Percentiles rank a stretch among this genome's conserved stretches.
These are phyloP conservation scores for Candida nonsorbophila DNA, from an alignment of 805 yeast species.

Conservation along the genomic window DNA sequence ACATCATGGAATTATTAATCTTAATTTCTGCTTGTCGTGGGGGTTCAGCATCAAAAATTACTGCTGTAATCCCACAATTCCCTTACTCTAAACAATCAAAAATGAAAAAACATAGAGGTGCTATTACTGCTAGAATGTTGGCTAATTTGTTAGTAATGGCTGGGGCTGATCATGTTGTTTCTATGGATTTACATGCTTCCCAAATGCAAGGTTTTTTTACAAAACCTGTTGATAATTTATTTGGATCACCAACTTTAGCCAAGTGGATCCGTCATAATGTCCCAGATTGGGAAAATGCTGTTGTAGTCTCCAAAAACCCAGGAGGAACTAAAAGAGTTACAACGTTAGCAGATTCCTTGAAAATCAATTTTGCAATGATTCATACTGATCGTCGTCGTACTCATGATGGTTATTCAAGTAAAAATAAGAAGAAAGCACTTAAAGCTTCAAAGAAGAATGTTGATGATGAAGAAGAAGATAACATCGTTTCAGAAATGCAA, in stretches of 20 bases:
- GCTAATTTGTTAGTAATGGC: slow-evolving; percentile 95
- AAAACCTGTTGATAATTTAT: slow-evolving; percentile 93
- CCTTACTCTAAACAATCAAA: slow-evolving; percentile 96
- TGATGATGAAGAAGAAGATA: slow-evolving; percentile 56
- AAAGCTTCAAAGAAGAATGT: slow-evolving; percentile 37
- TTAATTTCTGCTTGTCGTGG: slow-evolving; percentile 94
- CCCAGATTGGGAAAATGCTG: slow-evolving; percentile 79
- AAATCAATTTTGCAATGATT: slow-evolving; percentile 97
- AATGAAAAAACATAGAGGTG: slow-evolving; percentile 98
- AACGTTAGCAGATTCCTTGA: slow-evolving; percentile 92
- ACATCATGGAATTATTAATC: slow-evolving; percentile 92
- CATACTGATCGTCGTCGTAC: slow-evolving; percentile 95
- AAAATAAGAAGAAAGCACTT: slow-evolving; percentile 41
- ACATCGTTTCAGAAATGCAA: slow-evolving; percentile 75
- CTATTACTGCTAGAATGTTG: slow-evolving; percentile 96
- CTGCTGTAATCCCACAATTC: slow-evolving; percentile 95
- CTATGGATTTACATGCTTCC: slow-evolving; percentile 94
- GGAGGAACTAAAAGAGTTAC: slow-evolving; percentile 99
- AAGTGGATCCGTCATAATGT: slow-evolving; percentile 93
- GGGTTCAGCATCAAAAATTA: slow-evolving; percentile 96
- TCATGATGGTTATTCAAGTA: slow-evolving; percentile 49
- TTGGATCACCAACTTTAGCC: slow-evolving; percentile 95
- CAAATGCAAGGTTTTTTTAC: slow-evolving; percentile 99
- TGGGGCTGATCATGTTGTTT: slow-evolving; percentile 97
- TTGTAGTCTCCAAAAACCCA: slow-evolving; percentile 97